These are phyloP conservation scores for Cajanus cajan DNA, from an alignment of 306 rosid genomes.

Conservation along the genomic window DNA sequence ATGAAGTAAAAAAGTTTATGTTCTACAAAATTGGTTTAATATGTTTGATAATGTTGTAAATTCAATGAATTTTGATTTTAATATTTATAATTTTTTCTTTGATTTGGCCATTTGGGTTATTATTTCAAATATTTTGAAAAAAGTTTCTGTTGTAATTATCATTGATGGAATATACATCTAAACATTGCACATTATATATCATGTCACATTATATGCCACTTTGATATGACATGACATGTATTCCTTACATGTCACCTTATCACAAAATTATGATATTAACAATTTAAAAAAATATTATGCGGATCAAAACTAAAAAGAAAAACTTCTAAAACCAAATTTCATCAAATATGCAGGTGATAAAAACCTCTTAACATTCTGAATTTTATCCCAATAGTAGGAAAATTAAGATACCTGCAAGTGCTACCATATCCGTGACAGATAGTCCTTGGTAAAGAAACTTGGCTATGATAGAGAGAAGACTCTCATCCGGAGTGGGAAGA, in stretches of 20 bases:
- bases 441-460: conserved; percentile 86
- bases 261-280: neutral
- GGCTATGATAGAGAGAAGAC: conserved; percentile 57
- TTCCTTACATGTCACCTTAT: neutral
- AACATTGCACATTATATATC: neutral
- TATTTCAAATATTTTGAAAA: neutral
- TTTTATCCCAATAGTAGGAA: neutral
- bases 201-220: neutral
- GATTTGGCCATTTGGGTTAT: too few species aligned
- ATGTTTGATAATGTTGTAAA: neutral
- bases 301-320: neutral
- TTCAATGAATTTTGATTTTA: too few species aligned
- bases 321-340: neutral
- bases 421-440: conserved; percentile 81
- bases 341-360: neutral
- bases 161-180: neutral
- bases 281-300: neutral
- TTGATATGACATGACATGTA: neutral
- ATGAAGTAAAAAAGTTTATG: neutral
- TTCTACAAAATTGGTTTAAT: neutral
- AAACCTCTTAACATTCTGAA: neutral
- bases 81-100: too few species aligned
- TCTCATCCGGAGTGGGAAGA: conserved; percentile 64
- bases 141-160: neutral
- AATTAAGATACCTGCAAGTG: conserved; percentile 61